A percentile compares a stretch with the other conserved stretches of the same genome.
phyloP scores from a whole-genome alignment of 106 monocot species.

The Narthecium ossifragum region DNA sequence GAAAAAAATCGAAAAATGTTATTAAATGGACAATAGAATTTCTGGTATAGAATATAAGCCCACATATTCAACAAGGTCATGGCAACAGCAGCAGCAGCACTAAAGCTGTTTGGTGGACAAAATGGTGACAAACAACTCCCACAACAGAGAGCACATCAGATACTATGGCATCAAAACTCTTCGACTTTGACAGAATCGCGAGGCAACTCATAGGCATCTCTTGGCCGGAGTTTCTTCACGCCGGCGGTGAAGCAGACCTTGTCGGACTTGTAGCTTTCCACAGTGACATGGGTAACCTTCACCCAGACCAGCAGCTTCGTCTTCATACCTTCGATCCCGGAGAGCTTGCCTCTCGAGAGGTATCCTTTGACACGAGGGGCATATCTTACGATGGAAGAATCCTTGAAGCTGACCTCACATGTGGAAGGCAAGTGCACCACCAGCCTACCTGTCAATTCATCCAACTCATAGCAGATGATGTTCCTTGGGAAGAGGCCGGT shows the following conservation, averaged over 20 bases:
- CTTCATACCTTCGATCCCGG: conserved; percentile 91
- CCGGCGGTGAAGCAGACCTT: conserved; percentile 86
- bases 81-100: no score
- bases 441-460: conserved; percentile 58
- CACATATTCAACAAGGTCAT: no score
- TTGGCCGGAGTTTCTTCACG: conserved; percentile 80
- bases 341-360: conserved; percentile 80
- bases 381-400: conserved; percentile 71
- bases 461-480: conserved; percentile 83
- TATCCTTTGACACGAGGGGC: conserved; percentile 71
- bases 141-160: no score
- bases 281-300: conserved; percentile 58
- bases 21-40: no score
- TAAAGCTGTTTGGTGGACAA: no score
- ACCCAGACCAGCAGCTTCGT: conserved; percentile 95
- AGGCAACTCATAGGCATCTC: conserved; percentile 81
- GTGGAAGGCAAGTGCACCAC: conserved; percentile 69
- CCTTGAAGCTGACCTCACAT: conserved; percentile 86
- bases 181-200: conserved; percentile 60
- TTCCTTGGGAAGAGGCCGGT: conserved; percentile 81
- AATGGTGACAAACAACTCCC: no score
- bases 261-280: conserved; percentile 81
- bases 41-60: no score
- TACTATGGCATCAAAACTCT: conserved; percentile 81
- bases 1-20: no score